phyloP scores from a whole-genome alignment of 2,329 filamentous ascomycete species.

The Sporothrix phasma region DNA sequence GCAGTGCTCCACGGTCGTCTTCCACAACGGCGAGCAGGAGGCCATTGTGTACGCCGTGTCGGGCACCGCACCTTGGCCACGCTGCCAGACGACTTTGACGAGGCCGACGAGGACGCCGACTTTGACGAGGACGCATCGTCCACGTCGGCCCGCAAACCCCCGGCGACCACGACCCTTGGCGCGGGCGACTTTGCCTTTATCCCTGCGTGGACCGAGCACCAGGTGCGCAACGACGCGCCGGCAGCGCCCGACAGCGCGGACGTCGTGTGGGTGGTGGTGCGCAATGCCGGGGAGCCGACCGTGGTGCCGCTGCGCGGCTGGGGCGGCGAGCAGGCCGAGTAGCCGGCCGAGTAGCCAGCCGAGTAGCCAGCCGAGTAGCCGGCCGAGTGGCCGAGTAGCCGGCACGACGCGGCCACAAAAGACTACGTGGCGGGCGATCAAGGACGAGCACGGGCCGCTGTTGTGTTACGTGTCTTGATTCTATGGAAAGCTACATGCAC shows the following conservation, averaged over 20 bases:
- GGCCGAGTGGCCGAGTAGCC: too few species aligned
- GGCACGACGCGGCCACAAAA: too few species aligned
- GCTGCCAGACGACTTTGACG: constrained; percentile 37
- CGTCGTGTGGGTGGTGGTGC: constrained; percentile 56
- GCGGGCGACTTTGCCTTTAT: constrained; percentile 62
- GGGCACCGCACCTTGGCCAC: constrained; percentile 53
- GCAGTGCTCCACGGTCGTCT: constrained; percentile 50
- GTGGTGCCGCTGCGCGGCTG: constrained; percentile 55
- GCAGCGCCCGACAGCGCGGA: constrained; percentile 36
- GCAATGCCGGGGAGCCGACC: constrained; percentile 49
- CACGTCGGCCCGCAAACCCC: constrained; percentile 32
- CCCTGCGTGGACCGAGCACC: constrained; percentile 60
- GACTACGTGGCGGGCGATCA: too few species aligned
- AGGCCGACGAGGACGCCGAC: constrained; percentile 38
- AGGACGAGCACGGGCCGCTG: too few species aligned
- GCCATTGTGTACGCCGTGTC: constrained; percentile 57
- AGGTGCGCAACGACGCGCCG: constrained; percentile 56
- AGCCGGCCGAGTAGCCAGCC: not conserved
- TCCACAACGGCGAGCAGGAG: constrained; percentile 63
- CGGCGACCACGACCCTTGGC: constrained; percentile 46
- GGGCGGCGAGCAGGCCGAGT: constrained; percentile 39
- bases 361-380: too few species aligned
- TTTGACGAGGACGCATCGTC: constrained; percentile 23
- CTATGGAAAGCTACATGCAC: too few species aligned
- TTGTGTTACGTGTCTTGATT: too few species aligned